These are phyloP conservation scores for Pyronema omphalodes DNA, from an alignment of 495 filamentous ascomycete species.

Conservation along the genomic window DNA sequence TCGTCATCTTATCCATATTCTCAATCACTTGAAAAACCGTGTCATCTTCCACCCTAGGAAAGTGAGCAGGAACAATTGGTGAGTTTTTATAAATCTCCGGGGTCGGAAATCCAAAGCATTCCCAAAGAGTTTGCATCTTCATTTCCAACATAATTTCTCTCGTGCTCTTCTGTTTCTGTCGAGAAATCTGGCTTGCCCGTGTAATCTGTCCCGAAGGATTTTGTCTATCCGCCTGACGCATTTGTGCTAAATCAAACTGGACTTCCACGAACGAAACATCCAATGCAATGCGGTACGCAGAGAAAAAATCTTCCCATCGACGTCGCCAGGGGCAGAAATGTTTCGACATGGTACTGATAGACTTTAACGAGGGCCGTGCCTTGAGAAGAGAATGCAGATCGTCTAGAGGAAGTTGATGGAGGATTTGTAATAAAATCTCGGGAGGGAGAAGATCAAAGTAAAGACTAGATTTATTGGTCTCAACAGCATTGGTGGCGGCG, in stretches of 20 bases:
- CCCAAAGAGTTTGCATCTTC: not conserved
- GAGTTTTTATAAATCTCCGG: not conserved
- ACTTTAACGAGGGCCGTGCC: not conserved
- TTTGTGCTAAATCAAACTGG: too few relatives aligned
- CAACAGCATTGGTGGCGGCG: too few relatives aligned
- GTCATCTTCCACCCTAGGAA: not conserved
- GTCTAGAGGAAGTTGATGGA: not conserved
- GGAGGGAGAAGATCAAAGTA: not conserved
- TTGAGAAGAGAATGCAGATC: not conserved
- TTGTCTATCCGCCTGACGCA: too few relatives aligned
- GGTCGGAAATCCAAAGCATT: not conserved
- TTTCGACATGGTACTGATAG: not conserved
- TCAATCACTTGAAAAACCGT: not conserved
- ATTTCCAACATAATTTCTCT: not conserved
- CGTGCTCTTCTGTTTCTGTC: not conserved
- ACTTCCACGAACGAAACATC: not conserved
- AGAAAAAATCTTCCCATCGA: not conserved
- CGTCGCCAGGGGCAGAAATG: constrained; percentile 2
- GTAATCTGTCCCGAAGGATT: too few relatives aligned
- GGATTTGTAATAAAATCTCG: not conserved
- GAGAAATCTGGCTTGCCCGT: too few relatives aligned
- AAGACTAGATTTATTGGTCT: too few relatives aligned
- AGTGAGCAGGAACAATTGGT: not conserved
- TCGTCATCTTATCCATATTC: not conserved
- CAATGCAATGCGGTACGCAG: not conserved